phyloP scores from a whole-genome alignment of 1,284 basidiomycete genomes.

The Amylostereum chailletii region DNA sequence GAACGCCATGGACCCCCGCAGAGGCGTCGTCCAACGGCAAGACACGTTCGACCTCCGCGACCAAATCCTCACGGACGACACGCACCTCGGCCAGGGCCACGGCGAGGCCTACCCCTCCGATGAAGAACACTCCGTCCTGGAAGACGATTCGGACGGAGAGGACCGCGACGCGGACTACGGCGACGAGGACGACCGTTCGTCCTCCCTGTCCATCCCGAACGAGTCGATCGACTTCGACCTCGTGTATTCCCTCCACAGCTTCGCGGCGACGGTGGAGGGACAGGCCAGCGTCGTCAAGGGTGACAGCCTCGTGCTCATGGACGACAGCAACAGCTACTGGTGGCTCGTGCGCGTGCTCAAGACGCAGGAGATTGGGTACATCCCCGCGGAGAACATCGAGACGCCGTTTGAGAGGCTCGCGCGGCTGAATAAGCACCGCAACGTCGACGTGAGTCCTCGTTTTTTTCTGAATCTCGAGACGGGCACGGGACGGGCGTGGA shows the following conservation, averaged over 20 bases:
- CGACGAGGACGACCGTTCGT: slow-evolving; percentile 69
- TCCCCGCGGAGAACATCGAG: slow-evolving; percentile 98
- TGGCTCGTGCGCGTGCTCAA: slow-evolving; percentile 96
- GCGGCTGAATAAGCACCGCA: slow-evolving; percentile 93
- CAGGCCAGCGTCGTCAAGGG: slow-evolving; percentile 96
- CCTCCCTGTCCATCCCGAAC: slow-evolving; percentile 79
- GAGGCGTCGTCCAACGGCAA: slow-evolving; percentile 28
- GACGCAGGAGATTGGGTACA: slow-evolving; percentile 99
- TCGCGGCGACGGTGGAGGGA: slow-evolving; percentile 92
- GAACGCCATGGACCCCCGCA: too few relatives aligned
- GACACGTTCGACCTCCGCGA: slow-evolving; percentile 67
- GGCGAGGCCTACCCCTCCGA: slow-evolving; percentile 48
- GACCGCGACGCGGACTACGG: slow-evolving; percentile 54
- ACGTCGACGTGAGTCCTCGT: slow-evolving; percentile 76
- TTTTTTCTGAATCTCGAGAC: neutral
- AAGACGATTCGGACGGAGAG: slow-evolving; percentile 69
- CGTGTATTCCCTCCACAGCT: slow-evolving; percentile 86
- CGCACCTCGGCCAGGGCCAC: slow-evolving; percentile 38
- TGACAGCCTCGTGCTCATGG: slow-evolving; percentile 88
- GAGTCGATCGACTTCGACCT: slow-evolving; percentile 88
- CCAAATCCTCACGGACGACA: slow-evolving; percentile 48
- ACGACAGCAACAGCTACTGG: slow-evolving; percentile 97
- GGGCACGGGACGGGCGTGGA: too few relatives aligned
- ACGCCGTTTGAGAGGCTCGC: slow-evolving; percentile 96
- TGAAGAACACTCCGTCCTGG: slow-evolving; percentile 69